Percentiles rank a stretch among this genome's conserved stretches.
phyloP scores from a whole-genome alignment of 2,329 filamentous ascomycete species.

The Fusarium mexicanum region DNA sequence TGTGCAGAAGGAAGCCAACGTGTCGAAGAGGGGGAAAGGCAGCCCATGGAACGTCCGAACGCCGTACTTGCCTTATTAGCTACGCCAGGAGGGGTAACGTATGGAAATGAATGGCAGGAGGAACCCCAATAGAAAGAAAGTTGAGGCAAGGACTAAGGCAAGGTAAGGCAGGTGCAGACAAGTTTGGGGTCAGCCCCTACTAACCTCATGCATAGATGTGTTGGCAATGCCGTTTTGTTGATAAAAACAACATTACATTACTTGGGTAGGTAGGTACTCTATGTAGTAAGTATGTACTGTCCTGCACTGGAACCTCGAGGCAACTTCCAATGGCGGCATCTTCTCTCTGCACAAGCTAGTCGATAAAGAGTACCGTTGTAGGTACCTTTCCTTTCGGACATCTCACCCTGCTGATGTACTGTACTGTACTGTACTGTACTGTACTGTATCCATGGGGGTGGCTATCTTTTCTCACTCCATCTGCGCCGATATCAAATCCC shows the following conservation, averaged over 20 bases:
- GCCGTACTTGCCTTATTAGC: constrained; percentile 21
- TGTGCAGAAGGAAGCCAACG: constrained; percentile 18
- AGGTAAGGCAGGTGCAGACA: constrained; percentile 34
- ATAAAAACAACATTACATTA: constrained; percentile 52
- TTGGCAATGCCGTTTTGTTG: constrained; percentile 71
- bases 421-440: not conserved
- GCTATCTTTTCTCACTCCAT: constrained; percentile 17
- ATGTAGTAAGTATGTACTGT: constrained; percentile 40
- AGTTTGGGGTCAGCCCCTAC: constrained; percentile 46
- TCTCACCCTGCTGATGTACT: constrained; percentile 1
- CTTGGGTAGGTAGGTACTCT: constrained; percentile 1
- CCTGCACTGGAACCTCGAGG: constrained; percentile 33
- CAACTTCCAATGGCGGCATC: constrained; percentile 34
- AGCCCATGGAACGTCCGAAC: constrained; percentile 16
- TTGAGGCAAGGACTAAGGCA: constrained; percentile 39
- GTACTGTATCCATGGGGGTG: constrained; percentile 6
- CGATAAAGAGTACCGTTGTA: constrained; percentile 33
- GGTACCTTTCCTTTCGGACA: constrained; percentile 4
- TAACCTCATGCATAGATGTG: constrained; percentile 78
- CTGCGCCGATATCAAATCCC: constrained; percentile 5
- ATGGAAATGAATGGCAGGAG: constrained; percentile 27
- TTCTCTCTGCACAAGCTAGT: constrained; percentile 28
- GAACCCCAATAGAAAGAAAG: constrained; percentile 35
- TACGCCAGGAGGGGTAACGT: constrained; percentile 17
- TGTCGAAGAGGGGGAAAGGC: constrained; percentile 30